phyloP scores from a whole-genome alignment of 108 stramenopile genomes.

The Seminavis robusta region DNA sequence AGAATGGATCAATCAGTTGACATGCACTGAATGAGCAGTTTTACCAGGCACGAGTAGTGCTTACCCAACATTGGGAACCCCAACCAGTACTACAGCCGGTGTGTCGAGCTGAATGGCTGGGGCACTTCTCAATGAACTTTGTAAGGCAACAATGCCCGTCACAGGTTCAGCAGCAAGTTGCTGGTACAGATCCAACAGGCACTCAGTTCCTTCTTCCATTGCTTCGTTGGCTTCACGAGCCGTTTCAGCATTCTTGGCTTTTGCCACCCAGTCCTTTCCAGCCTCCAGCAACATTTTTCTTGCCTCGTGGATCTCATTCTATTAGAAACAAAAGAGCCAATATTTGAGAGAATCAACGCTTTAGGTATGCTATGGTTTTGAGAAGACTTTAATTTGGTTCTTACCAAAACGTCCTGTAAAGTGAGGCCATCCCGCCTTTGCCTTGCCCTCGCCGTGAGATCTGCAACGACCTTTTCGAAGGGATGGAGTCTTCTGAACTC shows the following conservation, averaged over 20 bases:
- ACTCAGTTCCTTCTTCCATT: slow-evolving; percentile 54
- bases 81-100: slow-evolving; percentile 93
- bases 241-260: slow-evolving; percentile 73
- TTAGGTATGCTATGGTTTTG: slow-evolving; percentile 14
- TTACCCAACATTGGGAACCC: slow-evolving; percentile 98
- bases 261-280: slow-evolving; percentile 85
- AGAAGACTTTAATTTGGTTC: background rate
- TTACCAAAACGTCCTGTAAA: slow-evolving; percentile 38
- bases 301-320: slow-evolving; percentile 82
- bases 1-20: too few species aligned
- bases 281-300: slow-evolving; percentile 69
- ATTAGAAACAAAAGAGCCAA: slow-evolving; percentile 1
- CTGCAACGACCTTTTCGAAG: slow-evolving; percentile 90
- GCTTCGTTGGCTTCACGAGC: slow-evolving; percentile 60
- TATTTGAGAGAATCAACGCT: background rate
- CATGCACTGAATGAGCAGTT: too few species aligned
- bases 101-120: slow-evolving; percentile 85
- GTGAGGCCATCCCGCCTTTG: slow-evolving; percentile 78
- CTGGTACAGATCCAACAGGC: slow-evolving; percentile 55
- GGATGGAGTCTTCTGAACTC: slow-evolving; percentile 84
- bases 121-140: slow-evolving; percentile 77
- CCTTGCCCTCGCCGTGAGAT: slow-evolving; percentile 78
- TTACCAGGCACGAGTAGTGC: too few species aligned
- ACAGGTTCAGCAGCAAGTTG: slow-evolving; percentile 61
- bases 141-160: slow-evolving; percentile 67